Percentiles rank a stretch among this genome's conserved stretches.
These are phyloP conservation scores for Alternaria angustiovoidea DNA, from an alignment of 2,329 filamentous ascomycete species.

Conservation along the genomic window DNA sequence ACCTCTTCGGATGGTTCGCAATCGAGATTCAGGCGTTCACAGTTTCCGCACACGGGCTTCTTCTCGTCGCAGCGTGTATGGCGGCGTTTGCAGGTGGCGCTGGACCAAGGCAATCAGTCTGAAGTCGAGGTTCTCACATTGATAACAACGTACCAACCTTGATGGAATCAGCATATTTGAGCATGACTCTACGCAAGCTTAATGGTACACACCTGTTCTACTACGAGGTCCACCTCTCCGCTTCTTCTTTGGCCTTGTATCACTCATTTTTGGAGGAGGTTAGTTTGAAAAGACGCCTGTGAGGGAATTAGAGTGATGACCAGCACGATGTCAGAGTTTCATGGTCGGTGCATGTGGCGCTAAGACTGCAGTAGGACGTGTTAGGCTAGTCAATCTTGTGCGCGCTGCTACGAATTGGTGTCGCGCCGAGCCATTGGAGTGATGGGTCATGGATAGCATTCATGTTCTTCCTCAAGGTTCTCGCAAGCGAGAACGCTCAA, in stretches of 20 bases:
- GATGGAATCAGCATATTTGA: constrained; percentile 3
- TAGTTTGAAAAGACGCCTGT: neutral
- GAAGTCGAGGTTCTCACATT: neutral
- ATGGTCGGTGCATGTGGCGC: neutral
- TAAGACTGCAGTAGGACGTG: neutral
- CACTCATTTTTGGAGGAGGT: constrained; percentile 1
- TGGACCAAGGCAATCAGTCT: constrained; percentile 10
- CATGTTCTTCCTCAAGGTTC: neutral
- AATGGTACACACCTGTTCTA: constrained; percentile 29
- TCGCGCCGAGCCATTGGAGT: neutral
- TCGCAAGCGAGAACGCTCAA: neutral
- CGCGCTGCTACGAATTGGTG: neutral
- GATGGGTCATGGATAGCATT: neutral
- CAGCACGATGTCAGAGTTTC: neutral
- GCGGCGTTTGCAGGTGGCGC: constrained; percentile 45
- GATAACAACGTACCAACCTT: constrained; percentile 13
- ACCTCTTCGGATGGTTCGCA: constrained; percentile 39
- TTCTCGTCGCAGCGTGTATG: constrained; percentile 48
- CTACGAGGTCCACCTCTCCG: constrained; percentile 34
- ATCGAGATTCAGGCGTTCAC: constrained; percentile 38
- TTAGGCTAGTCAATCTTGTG: neutral
- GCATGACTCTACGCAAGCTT: neutral
- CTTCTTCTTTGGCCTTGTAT: constrained; percentile 27
- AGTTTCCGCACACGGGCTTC: constrained; percentile 45
- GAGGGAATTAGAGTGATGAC: neutral